A percentile compares a stretch with the other conserved stretches of the same genome.
Evolutionary conservation across 78 protist species (phyloP).

Genomic region (Salpingoeca rosetta): DNA sequence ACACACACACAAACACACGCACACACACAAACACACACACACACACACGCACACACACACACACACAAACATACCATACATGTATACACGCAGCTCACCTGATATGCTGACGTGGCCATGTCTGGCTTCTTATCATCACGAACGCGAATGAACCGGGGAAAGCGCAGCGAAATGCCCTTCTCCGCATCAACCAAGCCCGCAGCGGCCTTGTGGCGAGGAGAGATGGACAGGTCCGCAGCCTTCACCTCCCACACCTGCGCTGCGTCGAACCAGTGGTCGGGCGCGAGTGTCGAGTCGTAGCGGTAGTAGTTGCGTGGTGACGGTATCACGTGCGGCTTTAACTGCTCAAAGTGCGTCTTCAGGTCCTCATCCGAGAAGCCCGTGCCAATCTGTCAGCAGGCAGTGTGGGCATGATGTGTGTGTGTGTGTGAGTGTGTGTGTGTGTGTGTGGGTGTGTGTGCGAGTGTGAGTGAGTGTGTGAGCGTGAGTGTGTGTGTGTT

Average conservation of each 20-base stretch:
- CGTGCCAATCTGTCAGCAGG: conserved; percentile 55
- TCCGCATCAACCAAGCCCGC: conserved; percentile 54
- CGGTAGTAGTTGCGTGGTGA: conserved; percentile 14
- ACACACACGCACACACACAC: too few relatives aligned
- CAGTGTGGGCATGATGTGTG: too few relatives aligned
- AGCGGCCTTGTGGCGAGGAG: conserved; percentile 84
- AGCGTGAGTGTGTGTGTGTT: too few relatives aligned
- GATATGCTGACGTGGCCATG: conserved; percentile 81
- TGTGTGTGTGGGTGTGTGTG: too few relatives aligned
- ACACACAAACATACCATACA: too few relatives aligned
- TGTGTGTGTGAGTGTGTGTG: too few relatives aligned
- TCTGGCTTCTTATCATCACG: conserved; percentile 92
- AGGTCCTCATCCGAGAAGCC: conserved; percentile 81
- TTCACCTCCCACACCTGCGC: conserved; percentile 88
- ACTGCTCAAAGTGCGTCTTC: conserved; percentile 1
- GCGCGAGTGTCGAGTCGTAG: conserved; percentile 10
- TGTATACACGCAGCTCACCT: conserved; percentile 61
- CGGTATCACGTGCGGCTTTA: conserved; percentile 47
- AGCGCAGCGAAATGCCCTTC: conserved; percentile 96
- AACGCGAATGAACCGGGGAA: conserved; percentile 91
- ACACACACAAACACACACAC: too few relatives aligned
- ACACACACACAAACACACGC: too few relatives aligned
- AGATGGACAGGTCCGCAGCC: conserved; percentile 88
- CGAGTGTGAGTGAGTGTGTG: too few relatives aligned
- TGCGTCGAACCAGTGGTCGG: conserved; percentile 88